Percentiles rank a stretch among this genome's conserved stretches.
These are phyloP conservation scores for Penicillium thymicola DNA, from an alignment of 2,329 filamentous ascomycete species.

Conservation along the genomic window DNA sequence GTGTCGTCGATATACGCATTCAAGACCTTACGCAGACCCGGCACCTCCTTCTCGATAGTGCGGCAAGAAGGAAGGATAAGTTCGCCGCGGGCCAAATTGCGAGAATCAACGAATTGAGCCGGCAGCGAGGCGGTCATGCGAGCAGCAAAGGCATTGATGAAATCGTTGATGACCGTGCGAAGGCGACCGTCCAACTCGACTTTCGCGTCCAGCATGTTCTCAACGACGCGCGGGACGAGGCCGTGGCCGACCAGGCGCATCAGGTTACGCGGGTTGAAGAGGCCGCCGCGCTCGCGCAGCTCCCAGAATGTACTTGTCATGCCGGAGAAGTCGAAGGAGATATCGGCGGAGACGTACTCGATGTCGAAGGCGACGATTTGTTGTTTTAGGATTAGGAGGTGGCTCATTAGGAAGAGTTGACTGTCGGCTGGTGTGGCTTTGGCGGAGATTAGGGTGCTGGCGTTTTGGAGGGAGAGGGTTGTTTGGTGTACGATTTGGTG, in stretches of 20 bases:
- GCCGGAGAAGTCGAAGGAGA: slow-evolving; percentile 64
- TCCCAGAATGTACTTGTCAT: slow-evolving; percentile 66
- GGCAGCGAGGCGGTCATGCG: slow-evolving; percentile 54
- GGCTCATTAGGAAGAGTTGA: slow-evolving; percentile 90
- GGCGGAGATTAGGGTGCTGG: slow-evolving; percentile 66
- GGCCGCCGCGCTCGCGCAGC: slow-evolving; percentile 60
- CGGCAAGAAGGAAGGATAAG: slow-evolving; percentile 50
- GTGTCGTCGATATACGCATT: slow-evolving; percentile 63
- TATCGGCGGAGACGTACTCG: slow-evolving; percentile 65
- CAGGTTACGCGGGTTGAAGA: slow-evolving; percentile 64
- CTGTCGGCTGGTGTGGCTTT: slow-evolving; percentile 65
- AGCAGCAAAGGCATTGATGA: slow-evolving; percentile 57
- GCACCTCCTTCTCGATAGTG: slow-evolving; percentile 57
- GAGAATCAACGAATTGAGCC: slow-evolving; percentile 37
- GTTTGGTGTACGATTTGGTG: slow-evolving; percentile 87
- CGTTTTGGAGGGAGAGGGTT: slow-evolving; percentile 75
- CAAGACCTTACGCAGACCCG: slow-evolving; percentile 54
- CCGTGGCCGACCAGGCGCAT: slow-evolving; percentile 57
- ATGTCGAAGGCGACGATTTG: slow-evolving; percentile 96
- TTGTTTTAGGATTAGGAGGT: slow-evolving; percentile 91
- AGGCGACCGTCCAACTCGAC: slow-evolving; percentile 63
- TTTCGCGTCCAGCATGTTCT: slow-evolving; percentile 70
- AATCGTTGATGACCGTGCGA: slow-evolving; percentile 62
- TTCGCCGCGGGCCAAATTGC: slow-evolving; percentile 38
- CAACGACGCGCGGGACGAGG: slow-evolving; percentile 63